phyloP scores from a whole-genome alignment of 2,329 filamentous ascomycete genomes.

The Hymenoscyphus scutula region DNA sequence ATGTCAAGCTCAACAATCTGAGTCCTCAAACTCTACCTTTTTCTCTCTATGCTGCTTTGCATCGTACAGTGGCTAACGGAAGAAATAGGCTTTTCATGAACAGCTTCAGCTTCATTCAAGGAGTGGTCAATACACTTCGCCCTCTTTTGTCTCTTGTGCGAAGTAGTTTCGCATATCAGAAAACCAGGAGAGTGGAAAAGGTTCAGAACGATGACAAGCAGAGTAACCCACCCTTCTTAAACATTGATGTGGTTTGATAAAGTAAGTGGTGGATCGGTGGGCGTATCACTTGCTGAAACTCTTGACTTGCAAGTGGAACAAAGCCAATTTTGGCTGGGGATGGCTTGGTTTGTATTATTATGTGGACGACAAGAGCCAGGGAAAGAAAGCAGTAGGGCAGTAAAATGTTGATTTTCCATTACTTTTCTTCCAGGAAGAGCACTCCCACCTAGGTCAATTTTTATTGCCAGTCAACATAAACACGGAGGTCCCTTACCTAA shows the following conservation, averaged over 20 bases:
- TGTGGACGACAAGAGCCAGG: neutral
- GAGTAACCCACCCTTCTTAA: too few relatives aligned
- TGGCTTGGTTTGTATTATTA: neutral
- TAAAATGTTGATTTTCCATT: neutral
- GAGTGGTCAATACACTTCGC: too few relatives aligned
- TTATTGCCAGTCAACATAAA: too few relatives aligned
- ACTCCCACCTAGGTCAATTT: neutral
- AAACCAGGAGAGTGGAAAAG: too few relatives aligned
- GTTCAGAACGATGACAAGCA: too few relatives aligned
- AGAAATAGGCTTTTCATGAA: neutral
- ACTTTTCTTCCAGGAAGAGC: neutral
- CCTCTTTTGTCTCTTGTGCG: too few relatives aligned
- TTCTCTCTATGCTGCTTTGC: neutral
- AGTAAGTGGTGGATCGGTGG: too few relatives aligned
- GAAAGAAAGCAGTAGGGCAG: neutral
- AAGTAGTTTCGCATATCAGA: too few relatives aligned
- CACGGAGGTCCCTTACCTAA: too few relatives aligned
- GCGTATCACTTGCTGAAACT: neutral
- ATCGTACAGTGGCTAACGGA: neutral
- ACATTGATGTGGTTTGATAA: too few relatives aligned
- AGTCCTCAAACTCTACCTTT: slow-evolving; percentile 30
- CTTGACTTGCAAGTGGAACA: neutral
- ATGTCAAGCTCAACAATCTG: slow-evolving; percentile 67
- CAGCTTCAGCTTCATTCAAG: too few relatives aligned
- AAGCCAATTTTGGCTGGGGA: neutral